Conservation (phyloP, 306 rosid species). For the Styphnolobium japonicum region DNA sequence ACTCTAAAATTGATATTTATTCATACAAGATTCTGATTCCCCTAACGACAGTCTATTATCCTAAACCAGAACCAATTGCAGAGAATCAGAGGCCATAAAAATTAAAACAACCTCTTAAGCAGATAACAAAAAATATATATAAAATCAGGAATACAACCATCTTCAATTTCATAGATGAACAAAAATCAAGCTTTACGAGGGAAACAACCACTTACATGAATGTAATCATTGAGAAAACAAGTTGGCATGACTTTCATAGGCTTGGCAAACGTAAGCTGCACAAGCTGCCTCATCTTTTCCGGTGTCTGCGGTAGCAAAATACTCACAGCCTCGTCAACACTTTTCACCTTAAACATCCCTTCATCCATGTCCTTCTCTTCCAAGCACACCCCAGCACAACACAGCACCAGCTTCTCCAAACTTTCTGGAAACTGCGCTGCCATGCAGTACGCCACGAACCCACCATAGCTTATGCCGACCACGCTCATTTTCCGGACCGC, state of each 20-base stretch:
- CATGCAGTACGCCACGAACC: slow-evolving; percentile 79
- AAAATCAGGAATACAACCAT: too few species aligned
- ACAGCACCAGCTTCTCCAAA: slow-evolving; percentile 63
- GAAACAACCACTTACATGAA: slow-evolving; percentile 59
- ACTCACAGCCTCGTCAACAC: slow-evolving; percentile 60
- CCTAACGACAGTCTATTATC: neutral
- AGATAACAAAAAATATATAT: too few species aligned
- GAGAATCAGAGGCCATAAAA: neutral
- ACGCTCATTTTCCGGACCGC: slow-evolving; percentile 40
- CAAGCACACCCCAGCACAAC: slow-evolving; percentile 75
- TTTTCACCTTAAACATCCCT: slow-evolving; percentile 64
- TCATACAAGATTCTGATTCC: neutral
- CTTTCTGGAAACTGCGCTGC: slow-evolving; percentile 73
- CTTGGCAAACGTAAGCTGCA: slow-evolving; percentile 57
- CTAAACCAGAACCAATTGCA: neutral
- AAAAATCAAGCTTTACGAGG: neutral
- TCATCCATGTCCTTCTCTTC: slow-evolving; percentile 82
- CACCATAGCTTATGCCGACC: slow-evolving; percentile 85
- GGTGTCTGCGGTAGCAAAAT: slow-evolving; percentile 71
- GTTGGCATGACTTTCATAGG: slow-evolving; percentile 51
- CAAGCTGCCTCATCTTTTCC: slow-evolving; percentile 50
- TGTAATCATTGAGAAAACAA: slow-evolving; percentile 63
- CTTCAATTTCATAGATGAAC: neutral
- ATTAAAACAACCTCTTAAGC: too few species aligned
- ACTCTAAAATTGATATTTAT: too few species aligned